Percentiles rank a stretch among this genome's conserved stretches.
Evolutionary conservation across 257 asterid species (phyloP).

Genomic region (Forsythia viridissima): DNA sequence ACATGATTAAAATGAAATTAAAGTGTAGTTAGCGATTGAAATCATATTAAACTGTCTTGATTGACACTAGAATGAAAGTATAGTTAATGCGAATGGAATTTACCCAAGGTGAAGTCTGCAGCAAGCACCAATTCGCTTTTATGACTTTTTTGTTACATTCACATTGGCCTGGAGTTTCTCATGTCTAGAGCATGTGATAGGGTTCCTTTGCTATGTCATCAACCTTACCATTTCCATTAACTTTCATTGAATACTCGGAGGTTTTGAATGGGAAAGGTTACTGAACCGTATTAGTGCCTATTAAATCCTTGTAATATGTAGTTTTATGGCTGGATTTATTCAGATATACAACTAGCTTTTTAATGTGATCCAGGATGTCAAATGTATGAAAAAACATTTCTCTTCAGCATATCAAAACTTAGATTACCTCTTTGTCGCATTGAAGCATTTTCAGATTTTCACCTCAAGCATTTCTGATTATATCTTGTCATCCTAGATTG

Average conservation of each 20-base stretch:
- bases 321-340: not conserved
- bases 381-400: not conserved
- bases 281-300: not conserved
- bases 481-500: not conserved
- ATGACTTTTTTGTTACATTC: not conserved
- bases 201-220: conserved; percentile 8
- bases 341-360: not conserved
- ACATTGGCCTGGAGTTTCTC: not conserved
- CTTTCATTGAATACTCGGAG: conserved; percentile 2
- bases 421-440: not conserved
- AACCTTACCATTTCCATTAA: not conserved
- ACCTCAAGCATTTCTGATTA: not conserved
- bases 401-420: not conserved
- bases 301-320: not conserved
- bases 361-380: not conserved
- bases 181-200: not conserved
- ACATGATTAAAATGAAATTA: too few relatives aligned
- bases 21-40: too few relatives aligned
- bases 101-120: not conserved
- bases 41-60: too few relatives aligned
- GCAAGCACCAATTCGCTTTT: not conserved
- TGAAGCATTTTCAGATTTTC: conserved; percentile 1
- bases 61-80: too few relatives aligned
- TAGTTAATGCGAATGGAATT: too few relatives aligned
- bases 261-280: conserved; percentile 18